phyloP scores from a whole-genome alignment of 768 basidiomycete genomes.

The Leccinum uliginosum region DNA sequence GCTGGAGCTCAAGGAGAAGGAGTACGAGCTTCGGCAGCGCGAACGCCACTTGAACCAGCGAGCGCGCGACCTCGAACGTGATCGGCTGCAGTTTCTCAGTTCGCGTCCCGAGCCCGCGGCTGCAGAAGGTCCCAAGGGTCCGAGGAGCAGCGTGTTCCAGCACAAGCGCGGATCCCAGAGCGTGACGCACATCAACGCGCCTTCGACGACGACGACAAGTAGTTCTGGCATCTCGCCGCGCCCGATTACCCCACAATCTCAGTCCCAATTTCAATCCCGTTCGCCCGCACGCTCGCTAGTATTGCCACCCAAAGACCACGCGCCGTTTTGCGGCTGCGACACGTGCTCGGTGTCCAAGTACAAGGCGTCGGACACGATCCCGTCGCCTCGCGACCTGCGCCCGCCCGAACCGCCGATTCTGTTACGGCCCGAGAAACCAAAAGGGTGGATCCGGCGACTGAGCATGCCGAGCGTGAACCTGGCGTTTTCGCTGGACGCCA shows the following conservation, averaged over 20 bases:
- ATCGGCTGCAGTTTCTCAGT: slow-evolving; percentile 41
- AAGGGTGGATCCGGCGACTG: slow-evolving; percentile 70
- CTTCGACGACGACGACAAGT: slow-evolving; percentile 1
- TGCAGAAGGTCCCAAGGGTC: slow-evolving; percentile 31
- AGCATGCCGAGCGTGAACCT: slow-evolving; percentile 70
- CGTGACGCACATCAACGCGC: slow-evolving; percentile 23
- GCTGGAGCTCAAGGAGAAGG: slow-evolving; percentile 51
- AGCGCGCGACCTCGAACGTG: slow-evolving; percentile 53
- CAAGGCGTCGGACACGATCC: slow-evolving; percentile 27
- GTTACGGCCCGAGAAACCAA: slow-evolving; percentile 54
- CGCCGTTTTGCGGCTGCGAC: slow-evolving; percentile 64
- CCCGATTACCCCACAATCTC: background rate
- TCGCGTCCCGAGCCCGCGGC: slow-evolving; percentile 27
- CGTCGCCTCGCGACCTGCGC: slow-evolving; percentile 33
- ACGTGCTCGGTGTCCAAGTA: slow-evolving; percentile 60
- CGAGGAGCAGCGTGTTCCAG: slow-evolving; percentile 19
- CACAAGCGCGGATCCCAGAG: slow-evolving; percentile 31
- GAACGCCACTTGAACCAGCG: slow-evolving; percentile 54
- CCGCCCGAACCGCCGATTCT: slow-evolving; percentile 41
- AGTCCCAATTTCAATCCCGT: background rate
- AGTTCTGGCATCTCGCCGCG: background rate
- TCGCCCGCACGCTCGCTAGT: slow-evolving; percentile 26
- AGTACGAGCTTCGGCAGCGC: slow-evolving; percentile 46
- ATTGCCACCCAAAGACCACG: slow-evolving; percentile 40
- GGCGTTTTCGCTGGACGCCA: slow-evolving; percentile 56